Base-by-base conservation (phyloP, 305 asterid genomes). In the Withania somnifera region DNA sequence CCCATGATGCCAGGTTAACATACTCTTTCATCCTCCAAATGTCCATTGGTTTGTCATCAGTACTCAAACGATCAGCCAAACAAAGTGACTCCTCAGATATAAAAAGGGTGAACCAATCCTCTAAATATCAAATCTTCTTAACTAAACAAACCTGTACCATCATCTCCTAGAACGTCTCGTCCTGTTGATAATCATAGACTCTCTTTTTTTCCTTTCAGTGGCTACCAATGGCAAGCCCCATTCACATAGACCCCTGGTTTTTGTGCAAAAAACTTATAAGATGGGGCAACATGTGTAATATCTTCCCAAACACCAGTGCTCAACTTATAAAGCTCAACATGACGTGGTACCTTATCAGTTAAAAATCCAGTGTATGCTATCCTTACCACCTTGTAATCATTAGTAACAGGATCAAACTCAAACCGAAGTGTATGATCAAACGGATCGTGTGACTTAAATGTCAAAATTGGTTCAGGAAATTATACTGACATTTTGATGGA, bases 1-100 rank as follows among this genome's bases (percentile, higher is more conserved):
- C 83, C 93, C 95, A 90, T 53, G 95, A 88, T 47, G 84, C 86
- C 58, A 42, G 75, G 2, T 83, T 85, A 6, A 91, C 95, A 13
- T 87, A 88, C 68, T 89, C 90, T 7, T 85, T 79, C 93, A 89
- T 91, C 81, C 85, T 88, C 93, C 93, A 91, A 1, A 89, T 83
- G 40, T 88, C 56, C 78, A 76, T 89, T 3, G 60, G 57, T 9
- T 71, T 68, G 2, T 69, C n/a, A 11, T 7, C 56, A 80, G 36
- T 83, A 82, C 82, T 76, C n/a, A 30, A 6, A 45, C 78, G 56
- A 7, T 90, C 68, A 69, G 89, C 89, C 77, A 67, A 36, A 67
- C 77, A 36, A 84, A 91, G 88, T 17, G 81, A 83, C 15, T 85
- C 91, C 69, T 15, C 51, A n/a, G 32, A 67, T 10, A 36, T 32